These are phyloP conservation scores for Pseudisothecium myosuroides DNA, from an alignment of 225 moss, liverwort and hornwort species.

Conservation along the genomic window DNA sequence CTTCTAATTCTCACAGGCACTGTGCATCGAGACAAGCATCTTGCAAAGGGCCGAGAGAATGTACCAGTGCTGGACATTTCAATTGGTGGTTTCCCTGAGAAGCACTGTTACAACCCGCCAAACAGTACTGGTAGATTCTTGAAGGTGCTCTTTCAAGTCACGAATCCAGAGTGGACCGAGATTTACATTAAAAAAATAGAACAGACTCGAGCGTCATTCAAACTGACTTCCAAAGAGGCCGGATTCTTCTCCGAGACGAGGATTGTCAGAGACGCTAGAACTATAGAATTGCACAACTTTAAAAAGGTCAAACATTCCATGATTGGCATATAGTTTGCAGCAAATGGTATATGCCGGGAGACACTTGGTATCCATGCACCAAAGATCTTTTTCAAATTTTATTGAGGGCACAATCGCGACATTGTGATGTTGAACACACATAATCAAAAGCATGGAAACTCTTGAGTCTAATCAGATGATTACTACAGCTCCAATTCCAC, in stretches of 20 bases:
- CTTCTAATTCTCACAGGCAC: neutral
- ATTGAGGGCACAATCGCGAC: neutral
- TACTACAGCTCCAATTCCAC: neutral
- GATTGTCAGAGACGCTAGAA: neutral
- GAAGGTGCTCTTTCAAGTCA: neutral
- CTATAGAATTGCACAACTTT: neutral
- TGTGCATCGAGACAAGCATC: neutral
- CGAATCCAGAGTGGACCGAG: neutral
- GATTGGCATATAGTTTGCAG: neutral
- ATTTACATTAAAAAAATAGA: neutral
- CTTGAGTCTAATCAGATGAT: neutral
- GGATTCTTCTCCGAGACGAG: neutral
- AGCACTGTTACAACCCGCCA: neutral
- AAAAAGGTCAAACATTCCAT: neutral
- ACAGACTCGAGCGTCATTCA: neutral
- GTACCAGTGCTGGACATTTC: neutral
- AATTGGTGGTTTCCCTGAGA: neutral
- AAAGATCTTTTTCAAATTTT: neutral
- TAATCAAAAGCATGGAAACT: neutral
- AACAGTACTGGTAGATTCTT: neutral
- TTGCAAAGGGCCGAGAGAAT: neutral
- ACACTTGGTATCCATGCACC: neutral
- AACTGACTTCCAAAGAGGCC: no score
- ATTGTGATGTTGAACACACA: neutral
- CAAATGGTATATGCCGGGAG: neutral